Evolutionary conservation across 2,329 filamentous ascomycete genomes (phyloP).

Genomic region (Aureobasidium musti): DNA sequence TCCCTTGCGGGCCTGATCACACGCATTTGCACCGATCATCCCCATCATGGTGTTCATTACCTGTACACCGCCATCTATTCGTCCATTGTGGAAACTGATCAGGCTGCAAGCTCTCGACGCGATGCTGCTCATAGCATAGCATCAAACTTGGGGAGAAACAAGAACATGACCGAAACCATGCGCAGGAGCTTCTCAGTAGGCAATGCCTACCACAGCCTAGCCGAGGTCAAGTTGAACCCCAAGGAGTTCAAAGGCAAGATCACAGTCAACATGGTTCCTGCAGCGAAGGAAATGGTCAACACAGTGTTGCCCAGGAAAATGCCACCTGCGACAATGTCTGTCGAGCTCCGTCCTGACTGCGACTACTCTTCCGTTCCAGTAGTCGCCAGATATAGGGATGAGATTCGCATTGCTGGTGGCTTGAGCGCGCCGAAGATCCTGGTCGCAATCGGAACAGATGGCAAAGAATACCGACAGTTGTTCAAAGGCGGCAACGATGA

Average conservation of each 20-base stretch:
- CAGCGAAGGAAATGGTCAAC: conserved; percentile 8
- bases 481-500: conserved; percentile 97
- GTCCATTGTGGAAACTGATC: conserved; percentile 65
- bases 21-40: conserved; percentile 87
- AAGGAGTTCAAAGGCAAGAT: conserved; percentile 46
- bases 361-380: conserved; percentile 76
- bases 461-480: conserved; percentile 79
- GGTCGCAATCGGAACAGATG: conserved; percentile 76
- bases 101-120: conserved; percentile 71
- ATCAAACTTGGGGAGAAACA: conserved; percentile 58
- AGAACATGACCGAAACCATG: conserved; percentile 63
- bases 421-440: conserved; percentile 94
- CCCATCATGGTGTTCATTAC: conserved; percentile 96
- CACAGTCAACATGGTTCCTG: conserved; percentile 60
- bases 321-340: conserved; percentile 85
- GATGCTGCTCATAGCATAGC: conserved; percentile 71
- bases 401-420: conserved; percentile 83
- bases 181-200: conserved; percentile 72
- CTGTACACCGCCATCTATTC: conserved; percentile 78
- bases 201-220: conserved; percentile 63
- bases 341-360: conserved; percentile 70
- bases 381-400: conserved; percentile 70
- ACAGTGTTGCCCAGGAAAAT: conserved; percentile 49
- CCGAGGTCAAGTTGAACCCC: conserved; percentile 57
- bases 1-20: conserved; percentile 73